phyloP scores from a whole-genome alignment of 192 early-diverging fungal genomes.

The Entomortierella chlamydospora region DNA sequence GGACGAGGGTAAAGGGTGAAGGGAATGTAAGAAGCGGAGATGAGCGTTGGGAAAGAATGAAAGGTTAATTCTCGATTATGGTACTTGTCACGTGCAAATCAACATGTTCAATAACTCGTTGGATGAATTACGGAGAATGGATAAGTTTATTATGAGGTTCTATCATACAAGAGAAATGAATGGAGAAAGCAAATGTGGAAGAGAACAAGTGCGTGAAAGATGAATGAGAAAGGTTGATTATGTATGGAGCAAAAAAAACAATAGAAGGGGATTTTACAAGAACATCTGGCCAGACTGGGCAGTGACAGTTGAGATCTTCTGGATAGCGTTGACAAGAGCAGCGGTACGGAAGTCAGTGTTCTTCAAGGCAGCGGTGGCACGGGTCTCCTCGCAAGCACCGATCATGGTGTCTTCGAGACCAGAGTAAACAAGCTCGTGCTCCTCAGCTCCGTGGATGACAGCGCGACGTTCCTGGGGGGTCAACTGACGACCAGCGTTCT shows the following conservation, averaged over 20 bases:
- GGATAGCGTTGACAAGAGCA: conserved; percentile 82
- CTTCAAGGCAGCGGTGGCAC: conserved; percentile 72
- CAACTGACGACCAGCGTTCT: conserved; percentile 79
- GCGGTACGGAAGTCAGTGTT: conserved; percentile 84
- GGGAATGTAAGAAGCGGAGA: too few species aligned
- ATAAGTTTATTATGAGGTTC: conserved; percentile 20
- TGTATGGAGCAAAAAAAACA: neutral
- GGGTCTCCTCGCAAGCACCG: conserved; percentile 80
- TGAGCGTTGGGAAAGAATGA: too few species aligned
- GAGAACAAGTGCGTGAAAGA: conserved; percentile 11
- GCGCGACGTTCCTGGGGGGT: conserved; percentile 79
- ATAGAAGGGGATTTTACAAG: conserved; percentile 47
- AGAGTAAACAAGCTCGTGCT: conserved; percentile 87
- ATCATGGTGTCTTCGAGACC: conserved; percentile 91
- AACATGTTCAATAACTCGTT: too few species aligned
- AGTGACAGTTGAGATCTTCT: conserved; percentile 83
- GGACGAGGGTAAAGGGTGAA: neutral
- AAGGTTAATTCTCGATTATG: too few species aligned
- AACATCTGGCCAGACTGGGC: conserved; percentile 84
- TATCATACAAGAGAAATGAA: conserved; percentile 19
- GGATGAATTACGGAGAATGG: neutral
- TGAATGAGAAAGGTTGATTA: neutral
- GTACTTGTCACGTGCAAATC: too few species aligned
- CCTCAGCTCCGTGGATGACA: conserved; percentile 85
- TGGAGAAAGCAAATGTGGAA: too few species aligned